phyloP scores from a whole-genome alignment of 495 filamentous ascomycete species.

The Aspergillus carlsbadensis region DNA sequence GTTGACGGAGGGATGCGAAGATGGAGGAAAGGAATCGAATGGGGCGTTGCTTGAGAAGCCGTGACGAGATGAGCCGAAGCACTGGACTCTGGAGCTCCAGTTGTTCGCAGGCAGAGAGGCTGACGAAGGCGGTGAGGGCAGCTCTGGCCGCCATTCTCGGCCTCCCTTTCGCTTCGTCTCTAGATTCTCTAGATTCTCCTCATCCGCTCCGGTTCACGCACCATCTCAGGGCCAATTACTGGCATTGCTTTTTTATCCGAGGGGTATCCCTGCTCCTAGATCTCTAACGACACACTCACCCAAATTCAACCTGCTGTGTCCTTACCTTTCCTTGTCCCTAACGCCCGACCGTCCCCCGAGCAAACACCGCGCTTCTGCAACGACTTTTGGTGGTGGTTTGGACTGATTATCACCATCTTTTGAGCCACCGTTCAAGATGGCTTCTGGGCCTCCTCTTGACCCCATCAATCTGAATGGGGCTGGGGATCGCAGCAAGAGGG shows the following conservation, averaged over 20 bases:
- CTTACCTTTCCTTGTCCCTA: background rate
- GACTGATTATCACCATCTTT: background rate
- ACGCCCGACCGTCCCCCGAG: slow-evolving; percentile 9
- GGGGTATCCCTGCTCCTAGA: background rate
- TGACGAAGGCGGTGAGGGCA: slow-evolving; percentile 29
- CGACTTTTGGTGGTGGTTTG: background rate
- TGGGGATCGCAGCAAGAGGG: slow-evolving; percentile 63
- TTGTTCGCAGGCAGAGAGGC: slow-evolving; percentile 13
- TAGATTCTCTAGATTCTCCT: too few relatives aligned
- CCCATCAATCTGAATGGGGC: slow-evolving; percentile 46
- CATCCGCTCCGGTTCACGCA: slow-evolving; percentile 11
- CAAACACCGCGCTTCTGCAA: slow-evolving; percentile 18
- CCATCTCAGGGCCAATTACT: slow-evolving; percentile 2
- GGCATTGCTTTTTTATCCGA: background rate
- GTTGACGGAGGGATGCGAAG: background rate
- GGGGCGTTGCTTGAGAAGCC: slow-evolving; percentile 10
- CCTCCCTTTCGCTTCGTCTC: slow-evolving; percentile 23
- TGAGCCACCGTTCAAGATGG: slow-evolving; percentile 28
- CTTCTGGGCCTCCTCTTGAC: slow-evolving; percentile 54
- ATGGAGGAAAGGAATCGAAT: slow-evolving; percentile 7
- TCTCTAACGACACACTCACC: background rate
- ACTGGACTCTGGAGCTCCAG: background rate
- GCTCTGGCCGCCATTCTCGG: slow-evolving; percentile 21
- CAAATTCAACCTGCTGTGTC: background rate
- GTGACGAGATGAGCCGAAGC: slow-evolving; percentile 13